A percentile compares a stretch with the other conserved stretches of the same genome.
phyloP scores from a whole-genome alignment of 495 filamentous ascomycete genomes.

The Penicillium canariense region DNA sequence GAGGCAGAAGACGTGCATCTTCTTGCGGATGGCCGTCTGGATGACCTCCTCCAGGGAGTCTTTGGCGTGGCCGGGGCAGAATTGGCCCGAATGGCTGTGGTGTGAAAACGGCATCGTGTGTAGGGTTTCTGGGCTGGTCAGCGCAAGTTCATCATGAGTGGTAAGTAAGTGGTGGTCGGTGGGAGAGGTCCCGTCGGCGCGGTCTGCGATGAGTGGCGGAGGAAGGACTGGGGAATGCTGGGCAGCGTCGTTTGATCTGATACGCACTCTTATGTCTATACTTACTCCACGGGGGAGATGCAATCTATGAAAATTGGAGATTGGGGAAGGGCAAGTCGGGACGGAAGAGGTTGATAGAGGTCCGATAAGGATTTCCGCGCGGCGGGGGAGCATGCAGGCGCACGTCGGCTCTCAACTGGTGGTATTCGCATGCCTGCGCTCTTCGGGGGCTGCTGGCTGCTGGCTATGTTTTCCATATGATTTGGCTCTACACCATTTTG shows the following conservation, averaged over 20 bases:
- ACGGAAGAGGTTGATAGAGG: slow-evolving; percentile 7
- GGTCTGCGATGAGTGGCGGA: no score
- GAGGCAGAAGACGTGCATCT: slow-evolving; percentile 78
- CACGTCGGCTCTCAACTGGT: no score
- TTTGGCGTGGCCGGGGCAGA: slow-evolving; percentile 86
- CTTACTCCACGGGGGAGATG: background rate
- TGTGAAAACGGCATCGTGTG: slow-evolving; percentile 89
- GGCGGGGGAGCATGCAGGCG: background rate
- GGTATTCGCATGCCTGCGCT: no score
- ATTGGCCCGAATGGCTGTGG: slow-evolving; percentile 96
- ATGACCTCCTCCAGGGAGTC: slow-evolving; percentile 82
- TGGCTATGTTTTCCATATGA: background rate
- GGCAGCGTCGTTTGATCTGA: no score
- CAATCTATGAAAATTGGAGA: background rate
- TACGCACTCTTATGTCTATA: background rate
- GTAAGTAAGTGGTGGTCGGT: no score
- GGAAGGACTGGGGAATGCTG: no score
- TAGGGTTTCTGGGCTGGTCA: slow-evolving; percentile 8
- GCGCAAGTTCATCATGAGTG: background rate
- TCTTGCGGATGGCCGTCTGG: slow-evolving; percentile 69
- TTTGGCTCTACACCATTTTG: background rate
- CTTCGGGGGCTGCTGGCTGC: no score
- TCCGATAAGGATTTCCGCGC: slow-evolving; percentile 17
- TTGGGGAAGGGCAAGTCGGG: background rate
- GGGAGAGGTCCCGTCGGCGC: no score